phyloP scores from a whole-genome alignment of 768 basidiomycete genomes.

The Hemileccinum impolitum region DNA sequence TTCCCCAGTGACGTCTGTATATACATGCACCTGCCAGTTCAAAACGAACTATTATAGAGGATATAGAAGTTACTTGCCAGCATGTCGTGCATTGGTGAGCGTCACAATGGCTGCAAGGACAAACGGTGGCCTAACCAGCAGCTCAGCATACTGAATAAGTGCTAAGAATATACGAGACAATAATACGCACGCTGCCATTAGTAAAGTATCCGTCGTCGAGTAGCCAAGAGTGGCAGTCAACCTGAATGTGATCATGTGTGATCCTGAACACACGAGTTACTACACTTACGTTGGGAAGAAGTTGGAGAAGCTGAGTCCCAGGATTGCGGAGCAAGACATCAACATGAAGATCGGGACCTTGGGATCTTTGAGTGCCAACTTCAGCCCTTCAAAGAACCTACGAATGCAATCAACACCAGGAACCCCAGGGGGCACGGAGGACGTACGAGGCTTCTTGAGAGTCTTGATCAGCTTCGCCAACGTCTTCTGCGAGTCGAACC shows the following conservation, averaged over 20 bases:
- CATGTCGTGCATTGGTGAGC: conserved; percentile 55
- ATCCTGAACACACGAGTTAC: background rate
- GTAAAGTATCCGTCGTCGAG: conserved; percentile 53
- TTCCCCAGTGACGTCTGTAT: conserved; percentile 54
- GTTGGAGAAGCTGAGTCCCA: conserved; percentile 59
- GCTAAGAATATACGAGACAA: background rate
- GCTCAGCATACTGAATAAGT: background rate
- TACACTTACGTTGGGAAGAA: conserved; percentile 51
- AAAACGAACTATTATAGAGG: background rate
- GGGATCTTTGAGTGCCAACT: conserved; percentile 54
- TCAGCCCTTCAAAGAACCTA: conserved; percentile 30
- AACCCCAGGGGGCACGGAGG: background rate
- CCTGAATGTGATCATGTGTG: conserved; percentile 25
- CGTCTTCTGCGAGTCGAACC: conserved; percentile 63
- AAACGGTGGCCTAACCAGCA: conserved; percentile 57
- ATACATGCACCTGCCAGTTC: background rate
- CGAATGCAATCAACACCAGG: background rate
- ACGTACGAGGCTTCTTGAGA: conserved; percentile 55
- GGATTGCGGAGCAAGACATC: conserved; percentile 49
- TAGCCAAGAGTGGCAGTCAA: conserved; percentile 61
- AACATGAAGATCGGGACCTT: conserved; percentile 52
- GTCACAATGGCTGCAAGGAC: conserved; percentile 48
- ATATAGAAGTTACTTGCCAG: conserved; percentile 30
- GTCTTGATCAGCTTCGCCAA: conserved; percentile 64
- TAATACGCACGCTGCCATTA: conserved; percentile 53